A percentile compares a stretch with the other conserved stretches of the same genome.
phyloP scores from a whole-genome alignment of 441 rosid genomes.

The Lepidium campestre region DNA sequence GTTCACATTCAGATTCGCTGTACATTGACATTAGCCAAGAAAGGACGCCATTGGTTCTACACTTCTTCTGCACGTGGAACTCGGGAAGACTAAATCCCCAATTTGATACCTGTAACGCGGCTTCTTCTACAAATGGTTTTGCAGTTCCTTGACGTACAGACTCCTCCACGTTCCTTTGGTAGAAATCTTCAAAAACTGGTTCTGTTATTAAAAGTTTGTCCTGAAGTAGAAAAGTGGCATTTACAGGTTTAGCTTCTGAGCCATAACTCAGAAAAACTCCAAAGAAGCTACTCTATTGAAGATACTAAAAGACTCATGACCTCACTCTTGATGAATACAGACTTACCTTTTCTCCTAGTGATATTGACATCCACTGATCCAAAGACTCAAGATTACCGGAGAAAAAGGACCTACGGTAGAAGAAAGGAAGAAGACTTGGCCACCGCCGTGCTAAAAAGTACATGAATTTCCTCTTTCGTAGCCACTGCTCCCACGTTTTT shows the following conservation, averaged over 20 bases:
- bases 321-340: background rate
- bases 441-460: slow-evolving; percentile 50
- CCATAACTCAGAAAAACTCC: background rate
- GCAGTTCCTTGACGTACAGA: slow-evolving; percentile 55
- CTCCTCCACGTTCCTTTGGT: slow-evolving; percentile 70
- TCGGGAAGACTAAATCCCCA: slow-evolving; percentile 65
- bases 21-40: slow-evolving; percentile 63
- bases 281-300: background rate
- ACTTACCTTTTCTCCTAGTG: slow-evolving; percentile 46
- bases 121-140: slow-evolving; percentile 58
- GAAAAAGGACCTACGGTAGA: slow-evolving; percentile 48
- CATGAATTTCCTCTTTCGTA: slow-evolving; percentile 37
- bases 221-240: slow-evolving; percentile 31
- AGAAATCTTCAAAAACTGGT: slow-evolving; percentile 43
- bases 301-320: background rate
- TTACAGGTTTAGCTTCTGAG: background rate
- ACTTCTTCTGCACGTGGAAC: slow-evolving; percentile 51
- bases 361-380: slow-evolving; percentile 54
- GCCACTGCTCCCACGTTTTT: slow-evolving; percentile 52
- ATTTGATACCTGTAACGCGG: slow-evolving; percentile 42
- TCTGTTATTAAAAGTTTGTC: slow-evolving; percentile 44
- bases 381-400: slow-evolving; percentile 52
- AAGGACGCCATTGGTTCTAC: slow-evolving; percentile 47
- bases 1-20: slow-evolving; percentile 55
- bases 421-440: slow-evolving; percentile 47